These are phyloP conservation scores for Houttuynia cordata DNA, from an alignment of 164 flowering plant species.

Conservation along the genomic window DNA sequence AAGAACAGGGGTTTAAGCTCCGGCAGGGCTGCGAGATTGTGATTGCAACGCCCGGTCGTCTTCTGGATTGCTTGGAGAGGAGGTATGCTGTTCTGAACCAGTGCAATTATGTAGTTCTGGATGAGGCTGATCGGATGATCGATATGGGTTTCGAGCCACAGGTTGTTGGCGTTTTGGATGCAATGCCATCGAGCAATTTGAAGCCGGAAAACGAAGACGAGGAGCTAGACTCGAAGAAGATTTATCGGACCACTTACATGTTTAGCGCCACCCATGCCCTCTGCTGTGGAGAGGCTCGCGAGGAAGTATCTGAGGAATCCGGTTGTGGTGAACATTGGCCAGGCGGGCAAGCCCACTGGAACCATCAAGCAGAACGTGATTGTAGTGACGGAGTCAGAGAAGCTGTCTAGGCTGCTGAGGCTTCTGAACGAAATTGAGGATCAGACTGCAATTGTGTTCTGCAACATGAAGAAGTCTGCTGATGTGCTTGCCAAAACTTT, in stretches of 20 bases:
- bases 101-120: slow-evolving; percentile 86
- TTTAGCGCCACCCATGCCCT: slow-evolving; percentile 96
- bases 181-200: slow-evolving; percentile 87
- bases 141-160: slow-evolving; percentile 96
- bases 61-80: slow-evolving; percentile 71
- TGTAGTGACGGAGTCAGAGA: slow-evolving; percentile 73
- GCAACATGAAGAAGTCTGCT: slow-evolving; percentile 72
- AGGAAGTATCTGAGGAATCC: slow-evolving; percentile 89
- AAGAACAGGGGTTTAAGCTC: slow-evolving; percentile 75
- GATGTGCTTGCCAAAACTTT: slow-evolving; percentile 53
- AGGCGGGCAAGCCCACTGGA: slow-evolving; percentile 86
- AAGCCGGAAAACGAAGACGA: slow-evolving; percentile 95
- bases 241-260: slow-evolving; percentile 89
- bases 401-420: slow-evolving; percentile 40
- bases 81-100: slow-evolving; percentile 71
- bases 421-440: slow-evolving; percentile 72
- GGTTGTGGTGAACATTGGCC: slow-evolving; percentile 84
- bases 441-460: slow-evolving; percentile 83
- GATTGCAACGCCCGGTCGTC: slow-evolving; percentile 85
- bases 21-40: slow-evolving; percentile 86
- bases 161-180: slow-evolving; percentile 78
- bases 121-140: slow-evolving; percentile 94
- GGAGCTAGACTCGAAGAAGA: slow-evolving; percentile 77
- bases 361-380: slow-evolving; percentile 66
- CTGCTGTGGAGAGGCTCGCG: slow-evolving; percentile 85